Percentiles rank a stretch among this genome's conserved stretches.
Conservation (phyloP, 2,329 filamentous ascomycete species). For the Apiospora aurea region DNA sequence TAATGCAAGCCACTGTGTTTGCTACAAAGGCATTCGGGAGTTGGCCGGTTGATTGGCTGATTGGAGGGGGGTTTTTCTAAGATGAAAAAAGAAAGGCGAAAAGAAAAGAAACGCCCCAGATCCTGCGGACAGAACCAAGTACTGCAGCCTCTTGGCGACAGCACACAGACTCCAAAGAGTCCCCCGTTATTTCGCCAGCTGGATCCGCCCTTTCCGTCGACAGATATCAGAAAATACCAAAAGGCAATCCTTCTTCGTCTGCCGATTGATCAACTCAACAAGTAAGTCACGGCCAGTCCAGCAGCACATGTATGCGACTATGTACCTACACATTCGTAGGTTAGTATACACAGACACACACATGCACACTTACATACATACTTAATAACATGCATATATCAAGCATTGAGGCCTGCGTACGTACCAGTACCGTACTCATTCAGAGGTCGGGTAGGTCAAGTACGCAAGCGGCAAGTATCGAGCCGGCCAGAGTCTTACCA, state of each 20-base stretch:
- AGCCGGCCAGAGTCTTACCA: background rate
- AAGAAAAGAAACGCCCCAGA: background rate
- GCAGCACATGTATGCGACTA: background rate
- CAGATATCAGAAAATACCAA: background rate
- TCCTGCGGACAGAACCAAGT: background rate
- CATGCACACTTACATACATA: background rate
- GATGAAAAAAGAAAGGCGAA: background rate
- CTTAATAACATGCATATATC: background rate
- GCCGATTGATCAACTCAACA: background rate
- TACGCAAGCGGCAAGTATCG: slow-evolving; percentile 6
- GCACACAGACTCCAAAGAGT: background rate
- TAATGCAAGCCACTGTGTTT: slow-evolving; percentile 18
- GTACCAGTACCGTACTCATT: background rate
- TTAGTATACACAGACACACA: background rate
- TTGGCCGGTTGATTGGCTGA: background rate
- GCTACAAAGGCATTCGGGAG: background rate
- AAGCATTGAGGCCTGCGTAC: background rate
- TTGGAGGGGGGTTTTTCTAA: background rate
- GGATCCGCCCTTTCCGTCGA: slow-evolving; percentile 7
- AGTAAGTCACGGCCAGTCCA: background rate
- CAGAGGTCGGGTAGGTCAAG: background rate
- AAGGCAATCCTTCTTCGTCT: background rate
- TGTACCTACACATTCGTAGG: background rate
- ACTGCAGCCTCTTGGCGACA: slow-evolving; percentile 2
- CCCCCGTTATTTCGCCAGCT: background rate